Evolutionary conservation across 164 flowering plant species (phyloP).

Genomic region (Amborella trichopoda): DNA sequence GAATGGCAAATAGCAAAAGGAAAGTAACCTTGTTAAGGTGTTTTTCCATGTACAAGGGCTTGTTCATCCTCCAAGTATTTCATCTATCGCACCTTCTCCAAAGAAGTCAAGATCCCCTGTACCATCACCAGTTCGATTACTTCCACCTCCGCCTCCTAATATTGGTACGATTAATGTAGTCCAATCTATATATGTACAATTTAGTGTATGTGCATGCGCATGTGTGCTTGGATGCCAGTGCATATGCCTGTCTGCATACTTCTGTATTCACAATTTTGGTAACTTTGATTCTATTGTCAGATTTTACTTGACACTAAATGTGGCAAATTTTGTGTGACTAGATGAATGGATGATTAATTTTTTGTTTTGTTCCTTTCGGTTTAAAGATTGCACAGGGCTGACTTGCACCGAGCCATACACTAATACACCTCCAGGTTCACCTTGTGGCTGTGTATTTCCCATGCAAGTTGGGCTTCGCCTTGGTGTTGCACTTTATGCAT

Average conservation of each 20-base stretch:
- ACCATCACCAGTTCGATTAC: constrained; percentile 23
- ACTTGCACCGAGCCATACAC: constrained; percentile 55
- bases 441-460: constrained; percentile 68
- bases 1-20: too few species aligned
- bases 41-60: constrained; percentile 17
- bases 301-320: neutral
- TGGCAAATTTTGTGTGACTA: neutral
- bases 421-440: constrained; percentile 70
- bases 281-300: neutral
- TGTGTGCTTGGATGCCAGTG: neutral
- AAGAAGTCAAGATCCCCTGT: constrained; percentile 20
- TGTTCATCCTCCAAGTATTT: constrained; percentile 17
- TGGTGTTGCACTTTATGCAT: constrained; percentile 53
- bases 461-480: constrained; percentile 68
- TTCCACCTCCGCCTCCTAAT: constrained; percentile 83
- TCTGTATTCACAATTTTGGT: neutral
- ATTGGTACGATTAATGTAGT: constrained; percentile 22
- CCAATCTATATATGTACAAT: neutral
- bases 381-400: constrained; percentile 51
- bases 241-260: neutral
- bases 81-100: constrained; percentile 24
- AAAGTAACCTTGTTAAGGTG: neutral
- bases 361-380: neutral
- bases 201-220: neutral
- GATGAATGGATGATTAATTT: neutral